Evolutionary conservation across 257 asterid genomes (phyloP), one percentile per base, ranked within the genome.

Genomic region (Ocimum tenuiflorum): DNA sequence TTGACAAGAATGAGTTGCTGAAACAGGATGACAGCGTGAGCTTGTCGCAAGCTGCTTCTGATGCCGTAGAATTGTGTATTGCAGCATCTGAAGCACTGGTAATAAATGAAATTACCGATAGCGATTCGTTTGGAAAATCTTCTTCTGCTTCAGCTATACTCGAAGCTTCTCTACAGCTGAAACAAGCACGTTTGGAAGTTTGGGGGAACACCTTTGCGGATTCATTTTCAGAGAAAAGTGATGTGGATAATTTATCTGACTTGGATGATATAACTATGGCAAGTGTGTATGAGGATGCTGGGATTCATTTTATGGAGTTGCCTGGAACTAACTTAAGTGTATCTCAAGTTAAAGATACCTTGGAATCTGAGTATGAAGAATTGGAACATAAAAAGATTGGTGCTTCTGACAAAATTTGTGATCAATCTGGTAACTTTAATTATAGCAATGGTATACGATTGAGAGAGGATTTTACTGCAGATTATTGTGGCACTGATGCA

Each of bases 81-180:
- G 88, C 86, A 55, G 96, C 96, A 73, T 89, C 96, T 38, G 96
- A 89, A 73, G 95, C 95, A 67, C 79, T 86, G 75, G 86, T 81
- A 54, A 83, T 86, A 81, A 88, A 86, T 67, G 92, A 84, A 67
- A 68, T 84, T 42, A 61, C 79, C 14, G 60, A 66, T 51, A 71
- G 69, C 67, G 85, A 71, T 33, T 60, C 82, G 18, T 58, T 73
- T 66, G 68, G 68, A 24, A 69, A 75, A 69, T 55, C 43, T 65
- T 71, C 53, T 46, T 77, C 84, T 36, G 80, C 85, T 78, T 83
- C 91, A 64, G 83, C 90, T 47, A 81, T 80, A 71, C 88, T 89
- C 49, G 95, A 89, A 77, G 86, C 86, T 77, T 81, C 96, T 54
- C 89, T 83, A 78, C 87, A 81, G 83, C 60, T 89, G 74, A 85